These are phyloP conservation scores for Mycena filopes DNA, from an alignment of 768 basidiomycete species.

Conservation along the genomic window DNA sequence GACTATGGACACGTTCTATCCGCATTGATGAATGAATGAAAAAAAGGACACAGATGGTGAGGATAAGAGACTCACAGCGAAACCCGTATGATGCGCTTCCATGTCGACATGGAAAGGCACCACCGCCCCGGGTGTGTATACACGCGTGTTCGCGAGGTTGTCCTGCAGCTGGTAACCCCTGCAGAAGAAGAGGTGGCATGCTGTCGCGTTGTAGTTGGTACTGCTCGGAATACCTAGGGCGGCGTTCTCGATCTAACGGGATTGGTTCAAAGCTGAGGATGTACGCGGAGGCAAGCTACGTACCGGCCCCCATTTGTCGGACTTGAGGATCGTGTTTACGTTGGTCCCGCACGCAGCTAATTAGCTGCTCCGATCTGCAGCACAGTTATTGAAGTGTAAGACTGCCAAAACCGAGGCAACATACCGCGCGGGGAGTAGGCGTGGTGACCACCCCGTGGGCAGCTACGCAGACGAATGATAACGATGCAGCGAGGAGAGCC, in stretches of 20 bases:
- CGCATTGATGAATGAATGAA: constrained; percentile 2
- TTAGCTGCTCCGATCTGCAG: constrained; percentile 43
- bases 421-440: constrained; percentile 42
- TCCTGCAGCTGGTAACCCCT: constrained; percentile 47
- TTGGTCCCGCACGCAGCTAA: constrained; percentile 45
- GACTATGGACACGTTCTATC: constrained; percentile 48
- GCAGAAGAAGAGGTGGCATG: constrained; percentile 49
- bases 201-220: constrained; percentile 43
- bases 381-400: not conserved
- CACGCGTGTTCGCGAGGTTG: constrained; percentile 42
- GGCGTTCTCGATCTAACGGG: constrained; percentile 49
- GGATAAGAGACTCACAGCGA: constrained; percentile 41
- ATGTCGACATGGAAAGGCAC: constrained; percentile 47
- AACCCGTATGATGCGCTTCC: constrained; percentile 48
- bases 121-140: constrained; percentile 41
- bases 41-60: too few relatives aligned
- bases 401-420: constrained; percentile 8
- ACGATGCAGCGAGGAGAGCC: too few relatives aligned
- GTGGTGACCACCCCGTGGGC: constrained; percentile 44
- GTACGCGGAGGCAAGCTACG: too few relatives aligned
- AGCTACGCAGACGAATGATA: constrained; percentile 19
- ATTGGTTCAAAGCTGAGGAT: too few relatives aligned
- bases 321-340: constrained; percentile 40
- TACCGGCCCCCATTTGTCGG: constrained; percentile 47
- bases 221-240: constrained; percentile 41